Evolutionary conservation across 1,139 yeast species (phyloP), one percentile per base, ranked within the genome.

Genomic region (Meyerozyma sp.): DNA sequence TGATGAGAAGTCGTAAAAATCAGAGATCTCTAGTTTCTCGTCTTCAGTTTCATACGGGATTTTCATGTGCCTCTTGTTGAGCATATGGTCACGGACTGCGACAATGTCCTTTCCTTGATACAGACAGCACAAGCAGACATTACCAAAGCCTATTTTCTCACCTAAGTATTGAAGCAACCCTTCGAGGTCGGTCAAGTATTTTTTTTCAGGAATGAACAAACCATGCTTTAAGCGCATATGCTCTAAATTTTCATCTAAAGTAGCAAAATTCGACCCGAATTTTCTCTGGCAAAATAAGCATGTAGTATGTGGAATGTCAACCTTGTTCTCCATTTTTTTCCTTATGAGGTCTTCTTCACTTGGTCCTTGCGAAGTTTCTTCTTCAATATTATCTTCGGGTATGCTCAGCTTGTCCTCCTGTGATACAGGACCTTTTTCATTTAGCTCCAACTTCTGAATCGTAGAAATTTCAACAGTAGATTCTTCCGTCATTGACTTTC

Each of bases 61-160:
- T 60, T 81, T 79, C 70, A 91, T 84, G 61, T 93, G 99, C 49
- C 90, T 80, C 63, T 93, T 93, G 18, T 85, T 76, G 7, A 74
- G 58, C 89, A 91, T 85, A 62, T 93, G 99, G 37, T 90, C 95
- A 52, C 97, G 81, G 7, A 88, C 93, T 46, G 96, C 88, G 58
- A 88, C 95, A 32, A 91, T 61, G 44, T 82, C 80, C 52, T 79
- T 77, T 7, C 98, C 98, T 62, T 88, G 90, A 61, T 84, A 94
- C 41, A 73, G 72, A 63, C 99, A 93, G 42, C 82, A 78, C 42
- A 93, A 66, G 63, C 99, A 93, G 54, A 86, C 80, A 55, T 86
- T 84, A 38, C 97, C 97, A 40, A 84, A 75, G 10, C 95, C 89
- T 48, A 93, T 80, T 57, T 86, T 84, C 53, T 90, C 95, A 23